Evolutionary conservation across 768 basidiomycete genomes (phyloP).

Genomic region (Wakefieldia striispora): DNA sequence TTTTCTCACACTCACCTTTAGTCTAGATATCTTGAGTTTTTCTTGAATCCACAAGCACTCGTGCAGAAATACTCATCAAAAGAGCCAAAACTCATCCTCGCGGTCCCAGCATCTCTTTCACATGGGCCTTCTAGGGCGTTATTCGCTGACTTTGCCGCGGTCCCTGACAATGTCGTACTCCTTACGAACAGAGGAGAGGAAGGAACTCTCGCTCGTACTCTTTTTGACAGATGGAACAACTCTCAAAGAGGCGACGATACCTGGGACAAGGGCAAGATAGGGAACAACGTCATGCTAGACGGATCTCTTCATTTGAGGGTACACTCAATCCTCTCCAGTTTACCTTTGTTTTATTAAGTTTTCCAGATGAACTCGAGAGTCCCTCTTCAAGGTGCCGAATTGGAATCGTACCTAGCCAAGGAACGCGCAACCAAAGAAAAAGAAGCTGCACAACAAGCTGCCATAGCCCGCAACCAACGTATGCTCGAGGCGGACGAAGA

Average conservation of each 20-base stretch:
- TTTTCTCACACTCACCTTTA: constrained; percentile 1
- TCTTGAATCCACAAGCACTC: constrained; percentile 77
- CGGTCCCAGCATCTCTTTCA: constrained; percentile 88
- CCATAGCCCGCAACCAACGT: constrained; percentile 75
- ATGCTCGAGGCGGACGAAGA: constrained; percentile 95
- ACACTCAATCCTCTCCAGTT: constrained; percentile 13
- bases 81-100: constrained; percentile 90
- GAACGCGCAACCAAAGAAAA: constrained; percentile 78
- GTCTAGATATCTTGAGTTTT: constrained; percentile 86
- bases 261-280: constrained; percentile 90
- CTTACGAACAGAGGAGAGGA: constrained; percentile 79
- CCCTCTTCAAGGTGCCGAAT: constrained; percentile 82
- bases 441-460: constrained; percentile 83
- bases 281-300: constrained; percentile 81
- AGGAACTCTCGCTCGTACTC: constrained; percentile 70
- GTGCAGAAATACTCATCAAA: constrained; percentile 80
- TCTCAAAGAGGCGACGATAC: constrained; percentile 76
- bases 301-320: constrained; percentile 67
- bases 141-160: constrained; percentile 82
- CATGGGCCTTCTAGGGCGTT: constrained; percentile 87
- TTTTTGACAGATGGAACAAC: constrained; percentile 87
- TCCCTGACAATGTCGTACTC: constrained; percentile 83
- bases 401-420: constrained; percentile 75
- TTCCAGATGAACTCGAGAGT: constrained; percentile 84
- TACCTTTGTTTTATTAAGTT: constrained; percentile 1